Evolutionary conservation across 2,329 filamentous ascomycete genomes (phyloP).

Genomic region (Atkinsonella hypoxylon): DNA sequence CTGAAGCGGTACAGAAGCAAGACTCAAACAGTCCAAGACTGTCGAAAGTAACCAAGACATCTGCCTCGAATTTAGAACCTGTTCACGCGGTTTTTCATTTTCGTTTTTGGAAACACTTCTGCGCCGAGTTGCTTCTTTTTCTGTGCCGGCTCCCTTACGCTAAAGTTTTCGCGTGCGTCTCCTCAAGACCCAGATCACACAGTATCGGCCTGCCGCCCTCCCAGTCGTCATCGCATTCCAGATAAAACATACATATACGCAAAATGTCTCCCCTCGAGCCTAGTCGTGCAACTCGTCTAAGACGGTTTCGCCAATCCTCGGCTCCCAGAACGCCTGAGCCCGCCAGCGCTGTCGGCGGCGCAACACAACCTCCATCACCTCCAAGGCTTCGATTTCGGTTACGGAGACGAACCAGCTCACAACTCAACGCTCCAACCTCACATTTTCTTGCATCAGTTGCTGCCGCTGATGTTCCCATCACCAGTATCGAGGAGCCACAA

Average conservation of each 20-base stretch:
- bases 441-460: slow-evolving; percentile 57
- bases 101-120: not conserved
- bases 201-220: not conserved
- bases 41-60: slow-evolving; percentile 1
- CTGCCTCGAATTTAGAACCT: not conserved
- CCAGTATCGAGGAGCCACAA: slow-evolving; percentile 49
- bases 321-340: slow-evolving; percentile 43
- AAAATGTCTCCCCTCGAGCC: slow-evolving; percentile 36
- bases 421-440: slow-evolving; percentile 45
- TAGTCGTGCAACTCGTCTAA: slow-evolving; percentile 31
- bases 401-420: slow-evolving; percentile 40
- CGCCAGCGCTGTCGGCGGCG: slow-evolving; percentile 19
- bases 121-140: slow-evolving; percentile 1
- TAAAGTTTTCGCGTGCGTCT: slow-evolving; percentile 9
- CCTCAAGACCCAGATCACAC: slow-evolving; percentile 2
- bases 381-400: slow-evolving; percentile 42
- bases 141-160: not conserved
- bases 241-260: slow-evolving; percentile 11
- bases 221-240: slow-evolving; percentile 8
- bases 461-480: slow-evolving; percentile 51
- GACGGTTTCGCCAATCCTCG: slow-evolving; percentile 27
- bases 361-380: slow-evolving; percentile 32
- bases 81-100: not conserved
- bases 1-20: slow-evolving; percentile 1
- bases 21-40: not conserved